Evolutionary conservation across 176 grass and related monocot species (phyloP), one percentile per base, ranked within the genome.

Genomic region (Eragrostis curvula): DNA sequence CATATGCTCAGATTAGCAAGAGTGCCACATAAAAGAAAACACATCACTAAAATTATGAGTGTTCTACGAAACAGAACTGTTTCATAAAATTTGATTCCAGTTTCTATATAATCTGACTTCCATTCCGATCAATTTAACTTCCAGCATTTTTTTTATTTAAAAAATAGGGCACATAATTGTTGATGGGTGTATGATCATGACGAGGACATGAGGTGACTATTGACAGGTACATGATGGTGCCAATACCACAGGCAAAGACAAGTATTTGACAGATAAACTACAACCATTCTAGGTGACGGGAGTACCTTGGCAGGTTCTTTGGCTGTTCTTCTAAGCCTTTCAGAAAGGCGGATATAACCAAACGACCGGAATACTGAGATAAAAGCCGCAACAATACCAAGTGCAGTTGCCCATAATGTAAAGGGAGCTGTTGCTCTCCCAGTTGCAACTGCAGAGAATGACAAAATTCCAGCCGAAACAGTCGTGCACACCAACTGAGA

Each of bases 391-490:
- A 79, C 20, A 70, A 92, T 90, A 77, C 84, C 75, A 40, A 73
- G 16, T 21, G 87, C 51, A 72, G 86, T 84, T 29, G 85, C 71
- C 57, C 85, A 84, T 68, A 93, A 93, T 66, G 96, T 98, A 48
- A 93, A 82, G 10, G 93, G 90, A 25, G 96, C 74, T 42, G 92
- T 98, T 45, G 74, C 76, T 39, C 85, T 86, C 67, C 96, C 88
- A 2, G 87, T 89, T n/a, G 90, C 86, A 53, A 98, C 82, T 4
- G 79, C 77, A 4, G 93, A 91, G 86, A 93, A 91, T 2, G 96
- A 90, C 51, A 98, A 80, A 56, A 98, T 95, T 71, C 79, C 92
- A n/a, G 92, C 92, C 6, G 96, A 89, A 45, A 95, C 88, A 82
- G 90, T 75, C 0, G 93, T 93, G 77, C 87, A 95, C 7, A 98